phyloP scores from a whole-genome alignment of 1,139 yeast genomes.

The Candida albicans region DNA sequence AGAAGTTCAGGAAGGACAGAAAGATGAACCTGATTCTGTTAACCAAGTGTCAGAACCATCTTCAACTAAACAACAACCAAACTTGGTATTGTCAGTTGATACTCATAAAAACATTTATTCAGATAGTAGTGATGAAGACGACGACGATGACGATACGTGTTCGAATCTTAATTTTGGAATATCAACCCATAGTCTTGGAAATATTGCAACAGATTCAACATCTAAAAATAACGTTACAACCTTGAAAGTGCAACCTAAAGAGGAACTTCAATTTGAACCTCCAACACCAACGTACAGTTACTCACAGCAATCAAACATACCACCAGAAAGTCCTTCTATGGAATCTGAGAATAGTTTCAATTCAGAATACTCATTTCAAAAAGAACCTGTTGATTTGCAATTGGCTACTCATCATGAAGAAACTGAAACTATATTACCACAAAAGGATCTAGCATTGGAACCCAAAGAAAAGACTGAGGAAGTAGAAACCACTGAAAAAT shows the following conservation, averaged over 20 bases:
- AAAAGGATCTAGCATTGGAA: no score
- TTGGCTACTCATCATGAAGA: slow-evolving; percentile 11
- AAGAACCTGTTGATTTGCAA: slow-evolving; percentile 31
- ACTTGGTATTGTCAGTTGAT: slow-evolving; percentile 14
- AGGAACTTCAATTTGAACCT: slow-evolving; percentile 19
- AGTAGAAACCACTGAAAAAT: background rate
- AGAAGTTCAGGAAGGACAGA: background rate
- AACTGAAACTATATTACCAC: background rate
- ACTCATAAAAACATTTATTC: background rate
- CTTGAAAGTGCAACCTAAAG: no score
- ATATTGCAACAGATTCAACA: background rate
- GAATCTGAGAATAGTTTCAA: slow-evolving; percentile 32
- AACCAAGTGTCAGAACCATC: background rate
- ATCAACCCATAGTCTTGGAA: background rate
- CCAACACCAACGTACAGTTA: slow-evolving; percentile 30
- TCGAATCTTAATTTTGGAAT: background rate
- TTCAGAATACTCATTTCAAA: slow-evolving; percentile 39
- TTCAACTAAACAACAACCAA: slow-evolving; percentile 1
- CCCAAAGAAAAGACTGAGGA: background rate
- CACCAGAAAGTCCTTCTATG: slow-evolving; percentile 25
- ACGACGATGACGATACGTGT: slow-evolving; percentile 15
- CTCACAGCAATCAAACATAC: slow-evolving; percentile 6
- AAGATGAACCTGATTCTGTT: background rate
- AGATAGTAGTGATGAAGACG: slow-evolving; percentile 11
- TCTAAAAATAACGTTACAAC: no score